These are phyloP conservation scores for Rhynchosporium secalis DNA, from an alignment of 2,329 filamentous ascomycete genomes.

Conservation along the genomic window DNA sequence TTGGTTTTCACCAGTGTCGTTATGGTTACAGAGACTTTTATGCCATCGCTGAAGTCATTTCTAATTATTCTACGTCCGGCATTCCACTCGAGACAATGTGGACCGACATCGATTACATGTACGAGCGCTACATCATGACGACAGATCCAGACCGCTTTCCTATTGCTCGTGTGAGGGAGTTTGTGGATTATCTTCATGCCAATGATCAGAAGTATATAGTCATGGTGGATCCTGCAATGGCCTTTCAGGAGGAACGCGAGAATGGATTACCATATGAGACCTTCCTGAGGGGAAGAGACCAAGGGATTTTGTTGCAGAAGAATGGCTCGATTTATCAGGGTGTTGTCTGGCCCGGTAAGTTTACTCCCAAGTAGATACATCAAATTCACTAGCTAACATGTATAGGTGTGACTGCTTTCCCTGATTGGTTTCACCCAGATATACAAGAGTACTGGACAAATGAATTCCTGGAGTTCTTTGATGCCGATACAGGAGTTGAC, in stretches of 20 bases:
- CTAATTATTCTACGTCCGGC: slow-evolving; percentile 63
- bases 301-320: slow-evolving; percentile 32
- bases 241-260: slow-evolving; percentile 47
- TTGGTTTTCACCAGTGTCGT: slow-evolving; percentile 63
- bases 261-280: slow-evolving; percentile 40
- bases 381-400: not conserved
- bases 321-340: slow-evolving; percentile 61
- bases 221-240: slow-evolving; percentile 73
- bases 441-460: slow-evolving; percentile 68
- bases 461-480: slow-evolving; percentile 67
- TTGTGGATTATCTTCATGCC: slow-evolving; percentile 65
- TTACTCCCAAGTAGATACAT: not conserved
- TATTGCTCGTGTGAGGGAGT: slow-evolving; percentile 59
- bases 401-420: slow-evolving; percentile 65
- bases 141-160: slow-evolving; percentile 61
- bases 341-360: slow-evolving; percentile 68
- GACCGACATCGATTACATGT: slow-evolving; percentile 66
- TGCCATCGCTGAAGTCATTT: slow-evolving; percentile 65
- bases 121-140: slow-evolving; percentile 43
- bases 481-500: slow-evolving; percentile 62
- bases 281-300: slow-evolving; percentile 44
- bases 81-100: slow-evolving; percentile 72
- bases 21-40: slow-evolving; percentile 66
- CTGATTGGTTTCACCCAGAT: slow-evolving; percentile 72
- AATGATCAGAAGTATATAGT: slow-evolving; percentile 70